Evolutionary conservation across 2,329 filamentous ascomycete genomes (phyloP).

Genomic region (Trichoderma breve): DNA sequence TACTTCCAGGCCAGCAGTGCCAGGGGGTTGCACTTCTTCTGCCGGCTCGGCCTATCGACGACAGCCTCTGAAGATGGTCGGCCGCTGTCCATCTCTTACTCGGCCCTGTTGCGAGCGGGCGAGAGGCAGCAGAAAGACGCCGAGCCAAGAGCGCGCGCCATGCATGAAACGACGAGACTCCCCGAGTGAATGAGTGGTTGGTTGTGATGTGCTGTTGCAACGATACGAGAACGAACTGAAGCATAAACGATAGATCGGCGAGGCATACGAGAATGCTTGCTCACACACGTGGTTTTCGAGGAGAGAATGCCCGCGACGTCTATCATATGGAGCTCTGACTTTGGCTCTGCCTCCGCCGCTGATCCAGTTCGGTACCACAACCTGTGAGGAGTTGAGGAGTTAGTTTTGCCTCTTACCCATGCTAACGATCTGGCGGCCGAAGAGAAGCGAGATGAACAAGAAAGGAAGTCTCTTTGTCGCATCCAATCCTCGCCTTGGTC

Average conservation of each 20-base stretch:
- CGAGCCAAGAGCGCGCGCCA: conserved; percentile 12
- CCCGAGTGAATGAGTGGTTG: conserved; percentile 10
- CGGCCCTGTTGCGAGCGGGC: conserved; percentile 3
- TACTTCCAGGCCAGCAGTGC: neutral
- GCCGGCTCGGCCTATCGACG: neutral
- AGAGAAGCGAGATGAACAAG: neutral
- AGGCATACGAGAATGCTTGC: neutral
- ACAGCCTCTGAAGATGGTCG: conserved; percentile 4
- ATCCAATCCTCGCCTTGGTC: neutral
- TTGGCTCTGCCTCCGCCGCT: neutral
- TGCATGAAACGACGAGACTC: conserved; percentile 21
- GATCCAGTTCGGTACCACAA: neutral
- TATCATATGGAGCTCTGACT: neutral
- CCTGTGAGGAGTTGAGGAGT: too few species aligned
- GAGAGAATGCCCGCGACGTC: neutral
- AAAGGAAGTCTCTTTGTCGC: neutral
- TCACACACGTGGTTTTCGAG: neutral
- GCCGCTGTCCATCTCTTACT: neutral
- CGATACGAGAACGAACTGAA: conserved; percentile 1
- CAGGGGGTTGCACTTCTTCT: neutral
- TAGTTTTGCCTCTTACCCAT: neutral
- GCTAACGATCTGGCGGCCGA: neutral
- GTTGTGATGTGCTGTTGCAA: neutral
- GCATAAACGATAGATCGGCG: neutral
- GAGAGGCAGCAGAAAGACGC: neutral